Evolutionary conservation across 345 rosid species (phyloP), one percentile per base, ranked within the genome.

Genomic region (Salix viminalis): DNA sequence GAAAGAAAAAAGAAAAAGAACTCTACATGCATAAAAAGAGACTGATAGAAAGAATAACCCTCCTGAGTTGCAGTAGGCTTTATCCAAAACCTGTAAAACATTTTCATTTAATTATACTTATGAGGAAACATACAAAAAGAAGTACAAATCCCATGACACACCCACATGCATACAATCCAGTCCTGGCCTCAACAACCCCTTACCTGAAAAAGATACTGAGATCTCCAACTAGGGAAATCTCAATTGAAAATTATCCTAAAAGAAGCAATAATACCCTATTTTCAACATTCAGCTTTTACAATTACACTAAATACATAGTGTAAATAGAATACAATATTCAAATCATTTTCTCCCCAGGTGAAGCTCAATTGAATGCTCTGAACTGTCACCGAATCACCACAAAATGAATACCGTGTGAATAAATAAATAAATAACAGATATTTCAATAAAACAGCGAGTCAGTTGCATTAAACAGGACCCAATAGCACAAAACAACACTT

Each of bases 61-160:
- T 19, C 69, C 75, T 19, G 72, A 83, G 11, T 66, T 66, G 56
- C 73, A 15, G 61, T 15, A 56, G 24, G 50, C 80, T 67, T 87
- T 83, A 90, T 62, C 94, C 90, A 79, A 89, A 90, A 77, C 95
- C 94, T 92, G 90, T 85, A 89, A 78, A 84, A 81, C 60, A 76
- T 34, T 77, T 64, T 48, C 52, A 70, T 72, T 65, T 36, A 44
- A 54, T 78, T 37, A 71, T 3, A 52, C 21, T 65, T 61, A 76
- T 44, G 50, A 28, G 78, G 14, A 50, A 67, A 23, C 70, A 42
- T 62, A 41, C 70, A 74, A 32, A 72, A 58, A 46, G n/a, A 42
- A 26, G 30, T 12, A 74, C 7, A 79, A 19, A 61, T 21, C 50
- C 41, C 26, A 39, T 36, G 37, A 71, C 71, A 71, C n/a, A 15